These are phyloP conservation scores for Aspergillus awamori DNA, from an alignment of 2,329 filamentous ascomycete genomes.

Conservation along the genomic window DNA sequence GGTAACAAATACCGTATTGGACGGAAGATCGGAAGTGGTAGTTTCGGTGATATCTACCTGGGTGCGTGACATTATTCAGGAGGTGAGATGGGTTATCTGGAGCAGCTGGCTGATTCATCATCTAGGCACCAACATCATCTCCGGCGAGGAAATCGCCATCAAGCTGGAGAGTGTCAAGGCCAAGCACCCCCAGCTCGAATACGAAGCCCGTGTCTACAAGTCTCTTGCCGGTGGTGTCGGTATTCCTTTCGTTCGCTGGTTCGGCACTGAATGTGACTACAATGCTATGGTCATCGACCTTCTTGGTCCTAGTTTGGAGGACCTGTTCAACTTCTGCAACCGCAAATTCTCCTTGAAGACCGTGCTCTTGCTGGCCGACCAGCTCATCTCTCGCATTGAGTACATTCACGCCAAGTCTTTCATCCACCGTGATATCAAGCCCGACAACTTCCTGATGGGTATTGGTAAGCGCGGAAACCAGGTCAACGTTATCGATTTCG, in stretches of 20 bases:
- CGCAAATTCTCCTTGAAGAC: slow-evolving; percentile 99
- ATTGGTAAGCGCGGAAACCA: slow-evolving; percentile 99
- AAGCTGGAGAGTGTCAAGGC: slow-evolving; percentile 99
- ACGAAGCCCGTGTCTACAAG: slow-evolving; percentile 90
- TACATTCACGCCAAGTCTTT: slow-evolving; percentile 99
- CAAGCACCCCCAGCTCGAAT: slow-evolving; percentile 98
- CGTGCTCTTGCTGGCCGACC: slow-evolving; percentile 91
- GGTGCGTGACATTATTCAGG: slow-evolving; percentile 51
- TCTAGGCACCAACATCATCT: slow-evolving; percentile 96
- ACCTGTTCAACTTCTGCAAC: slow-evolving; percentile 99
- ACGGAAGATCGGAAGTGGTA: slow-evolving; percentile 97
- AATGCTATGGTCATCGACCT: slow-evolving; percentile 99
- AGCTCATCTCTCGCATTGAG: slow-evolving; percentile 98
- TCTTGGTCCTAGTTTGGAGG: slow-evolving; percentile 91
- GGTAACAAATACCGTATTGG: slow-evolving; percentile 99
- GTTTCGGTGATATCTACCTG: slow-evolving; percentile 97
- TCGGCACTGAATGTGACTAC: slow-evolving; percentile 99
- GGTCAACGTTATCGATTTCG: slow-evolving; percentile 99
- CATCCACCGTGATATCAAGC: slow-evolving; percentile 99
- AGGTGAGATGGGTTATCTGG: neutral
- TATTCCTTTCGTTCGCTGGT: slow-evolving; percentile 99
- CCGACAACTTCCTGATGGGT: slow-evolving; percentile 99
- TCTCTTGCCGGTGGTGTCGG: slow-evolving; percentile 92
- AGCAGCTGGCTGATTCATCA: slow-evolving; percentile 16
- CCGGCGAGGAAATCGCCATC: slow-evolving; percentile 98